Evolutionary conservation across 495 filamentous ascomycete genomes (phyloP).

Genomic region (Polyplosphaeria fusca): DNA sequence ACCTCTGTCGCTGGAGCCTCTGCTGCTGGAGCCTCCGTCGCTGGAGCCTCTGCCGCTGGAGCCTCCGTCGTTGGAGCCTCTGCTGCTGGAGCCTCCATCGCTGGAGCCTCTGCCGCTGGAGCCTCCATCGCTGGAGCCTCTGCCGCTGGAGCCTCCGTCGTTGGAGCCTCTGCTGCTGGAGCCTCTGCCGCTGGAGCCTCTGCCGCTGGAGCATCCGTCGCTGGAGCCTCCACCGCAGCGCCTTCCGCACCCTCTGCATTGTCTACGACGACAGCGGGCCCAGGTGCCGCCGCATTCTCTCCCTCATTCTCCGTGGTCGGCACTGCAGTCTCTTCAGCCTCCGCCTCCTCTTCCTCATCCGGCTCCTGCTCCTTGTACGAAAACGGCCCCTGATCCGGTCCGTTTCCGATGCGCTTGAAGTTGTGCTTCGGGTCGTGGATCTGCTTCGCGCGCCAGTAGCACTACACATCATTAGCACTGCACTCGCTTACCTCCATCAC

Average conservation of each 20-base stretch:
- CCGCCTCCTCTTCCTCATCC: background rate
- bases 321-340: background rate
- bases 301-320: background rate
- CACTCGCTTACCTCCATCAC: too few relatives aligned
- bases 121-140: too few relatives aligned
- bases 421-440: background rate
- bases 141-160: too few relatives aligned
- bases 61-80: too few relatives aligned
- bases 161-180: too few relatives aligned
- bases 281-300: background rate
- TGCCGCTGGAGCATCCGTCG: background rate
- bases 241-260: background rate
- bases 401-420: background rate
- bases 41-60: too few relatives aligned
- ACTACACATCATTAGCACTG: too few relatives aligned
- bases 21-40: too few relatives aligned
- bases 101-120: too few relatives aligned
- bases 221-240: background rate
- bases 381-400: background rate
- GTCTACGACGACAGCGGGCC: too few relatives aligned
- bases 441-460: background rate
- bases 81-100: too few relatives aligned
- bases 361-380: background rate
- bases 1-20: too few relatives aligned
- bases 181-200: background rate